These are phyloP conservation scores for Colletotrichum sp. DNA, from an alignment of 2,329 filamentous ascomycete species.

Conservation along the genomic window DNA sequence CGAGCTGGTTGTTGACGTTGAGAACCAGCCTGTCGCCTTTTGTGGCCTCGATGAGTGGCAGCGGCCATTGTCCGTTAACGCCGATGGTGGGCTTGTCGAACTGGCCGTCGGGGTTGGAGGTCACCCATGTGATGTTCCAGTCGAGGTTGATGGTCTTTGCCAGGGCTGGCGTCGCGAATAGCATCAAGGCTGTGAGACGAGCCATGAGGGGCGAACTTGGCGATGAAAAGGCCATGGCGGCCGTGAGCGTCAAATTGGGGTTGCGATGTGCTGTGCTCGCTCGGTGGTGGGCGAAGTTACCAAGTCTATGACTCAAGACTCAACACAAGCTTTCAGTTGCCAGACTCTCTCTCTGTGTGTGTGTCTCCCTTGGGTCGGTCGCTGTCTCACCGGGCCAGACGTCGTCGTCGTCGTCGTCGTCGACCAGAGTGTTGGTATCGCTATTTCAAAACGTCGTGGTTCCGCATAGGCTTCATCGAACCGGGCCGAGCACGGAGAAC, in stretches of 20 bases:
- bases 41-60: conserved; percentile 61
- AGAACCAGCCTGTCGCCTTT: conserved; percentile 57
- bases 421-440: background rate
- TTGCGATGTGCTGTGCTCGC: background rate
- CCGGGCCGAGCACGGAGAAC: conserved; percentile 13
- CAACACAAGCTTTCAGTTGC: background rate
- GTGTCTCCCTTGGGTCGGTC: background rate
- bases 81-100: conserved; percentile 63
- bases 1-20: conserved; percentile 53
- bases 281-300: background rate
- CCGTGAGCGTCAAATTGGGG: background rate
- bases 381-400: background rate
- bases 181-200: background rate
- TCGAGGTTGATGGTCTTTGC: conserved; percentile 53
- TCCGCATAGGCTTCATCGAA: background rate
- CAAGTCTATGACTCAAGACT: background rate
- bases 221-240: conserved; percentile 1
- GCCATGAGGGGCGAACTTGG: background rate
- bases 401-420: background rate
- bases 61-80: conserved; percentile 70
- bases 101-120: conserved; percentile 63
- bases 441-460: background rate
- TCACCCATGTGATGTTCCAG: conserved; percentile 68
- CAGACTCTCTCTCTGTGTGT: background rate
- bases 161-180: background rate